Evolutionary conservation across 805 yeast species (phyloP), one percentile per base, ranked within the genome.

Genomic region (Starmerella bombi): DNA sequence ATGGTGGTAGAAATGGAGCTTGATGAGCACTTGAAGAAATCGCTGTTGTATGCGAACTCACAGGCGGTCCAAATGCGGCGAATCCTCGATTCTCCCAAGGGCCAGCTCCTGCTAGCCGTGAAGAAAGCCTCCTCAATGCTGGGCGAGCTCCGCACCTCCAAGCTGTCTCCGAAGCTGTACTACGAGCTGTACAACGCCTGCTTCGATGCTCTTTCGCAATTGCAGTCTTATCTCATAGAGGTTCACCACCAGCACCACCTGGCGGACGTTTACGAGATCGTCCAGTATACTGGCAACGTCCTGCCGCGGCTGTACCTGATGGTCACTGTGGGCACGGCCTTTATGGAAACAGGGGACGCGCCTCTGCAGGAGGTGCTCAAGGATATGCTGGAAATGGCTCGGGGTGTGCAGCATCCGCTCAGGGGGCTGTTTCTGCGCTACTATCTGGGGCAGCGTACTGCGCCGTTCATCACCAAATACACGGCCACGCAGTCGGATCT

Each of bases 371-470:
- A 85, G 49, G 79, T 91, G 38, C 72, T 88, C 75, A 82, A 80
- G 59, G 98, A 91, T 57, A 80, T 91, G 93, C 78, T 88, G 53
- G 98, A 91, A 59, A 91, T 91, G 98, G 79, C 93, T 49, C 72
- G 93, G 31, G 98, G 96, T 14, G 94, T 88, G 2, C 98, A 91
- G 60, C 88, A 84, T 55, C 98, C 98, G 1, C 74, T 84, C 23
- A 67, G 95, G 43, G 98, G 98, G 2, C 64, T 91, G 46, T 91
- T 91, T 58, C 63, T 91, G 52, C 67, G 98, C 36, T 86, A 91
- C 63, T 91, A 84, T 59, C 63, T 91, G 29, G 75, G 85, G 3
- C 97, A 88, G 57, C 66, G 86, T 50, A 79, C 83, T 14, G 80
- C 85, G 44, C 77, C 75, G 54, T 61, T 72, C 47, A 59, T 78